Evolutionary conservation across 2,329 filamentous ascomycete genomes (phyloP), one percentile per base, ranked within the genome.

Genomic region (Penicillium sp.): DNA sequence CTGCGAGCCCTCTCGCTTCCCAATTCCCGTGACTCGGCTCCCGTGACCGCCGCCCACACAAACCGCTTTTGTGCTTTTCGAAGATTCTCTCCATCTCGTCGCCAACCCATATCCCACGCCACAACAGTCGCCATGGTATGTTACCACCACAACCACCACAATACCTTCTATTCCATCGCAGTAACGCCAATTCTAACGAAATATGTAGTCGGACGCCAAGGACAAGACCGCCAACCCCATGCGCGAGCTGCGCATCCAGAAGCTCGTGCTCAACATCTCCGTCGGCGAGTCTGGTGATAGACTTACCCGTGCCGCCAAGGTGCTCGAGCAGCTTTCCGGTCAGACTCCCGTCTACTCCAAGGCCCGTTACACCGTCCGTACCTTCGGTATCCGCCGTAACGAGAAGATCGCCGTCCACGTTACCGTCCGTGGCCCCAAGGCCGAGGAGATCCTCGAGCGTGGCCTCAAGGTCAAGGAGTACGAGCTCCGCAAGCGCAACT

Each of bases 391-490:
- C 89, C 94, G 95, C 83, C 94, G 95, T 93, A 99, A 99, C 91
- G 95, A 99, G 84, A 98, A 97, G 91, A 99, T 99, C 80, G 86
- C 95, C 73, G 95, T 99, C 75, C 95, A 99, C 88, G 95, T 99
- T 81, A 99, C 95, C 80, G 93, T 99, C 85, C 95, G 95, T 82
- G 95, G 95, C 80, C 93, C 95, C 84, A 97, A 92, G 91, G 95
- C 95, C 69, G 95, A 99, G 89, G 95, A 99, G 86, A 99, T 99
- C 79, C 91, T 99, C 80, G 95, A 99, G 92, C 94, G 95, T 89
- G 95, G 95, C 82, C 91, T 99, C 82, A 99, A 99, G 91, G 95
- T 99, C 89, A 99, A 99, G 93, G 95, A 99, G 86, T 99, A 99
- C 87, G 95, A 99, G 85, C 88, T 99, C 78, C 91, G 92, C 86